Evolutionary conservation across 2,329 filamentous ascomycete species (phyloP), one percentile per base, ranked within the genome.

Genomic region (Aotearoamyces nothofagi): DNA sequence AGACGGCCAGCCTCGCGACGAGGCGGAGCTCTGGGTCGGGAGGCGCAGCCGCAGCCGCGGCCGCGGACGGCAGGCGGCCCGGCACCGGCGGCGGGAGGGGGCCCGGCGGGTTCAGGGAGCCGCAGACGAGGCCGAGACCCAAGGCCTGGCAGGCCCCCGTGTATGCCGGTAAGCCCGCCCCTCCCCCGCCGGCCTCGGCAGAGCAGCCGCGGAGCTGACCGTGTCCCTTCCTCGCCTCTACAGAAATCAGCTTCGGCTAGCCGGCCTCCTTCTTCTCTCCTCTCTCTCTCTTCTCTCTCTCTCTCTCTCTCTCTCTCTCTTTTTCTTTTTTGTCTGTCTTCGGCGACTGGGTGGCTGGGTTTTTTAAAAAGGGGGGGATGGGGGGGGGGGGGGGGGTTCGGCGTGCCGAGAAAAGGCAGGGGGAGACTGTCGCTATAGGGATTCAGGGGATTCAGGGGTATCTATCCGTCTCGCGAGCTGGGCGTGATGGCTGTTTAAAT

Each of bases 91-190:
- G 19, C 33, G 6, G 36, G 45, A 4, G 44, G 48, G 16, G 42
- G 43, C 32, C 42, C 42, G 15, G 31, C 41, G 43, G 34, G 47
- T 24, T 17, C 15, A 11, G 19, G 11, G n/a, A 30, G n/a, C n/a
- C n/a, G n/a, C n/a, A 30, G 17, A 27, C 37, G 32, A 53, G 45
- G 39, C 44, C 14, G 36, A 52, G 55, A 43, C 49, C 47, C 26
- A 53, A 54, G 37, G 46, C 47, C 15, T 58, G 56, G 55, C 52
- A 58, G 35, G 43, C 52, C 23, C 49, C 52, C 20, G 46, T 54
- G 16, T 57, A 56, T 45, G 46, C 53, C 40, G 53, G 49, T 50
- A 20, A 20, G 8, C 19, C 19, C 19, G 8, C 7, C 19, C 8
- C 19, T 20, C 19, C 8, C 19, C 11, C 23, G 7, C 9, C 13